Percentiles rank a stretch among this genome's conserved stretches.
phyloP scores from a whole-genome alignment of 129 eudicot species.

The Escallonia herrerae region DNA sequence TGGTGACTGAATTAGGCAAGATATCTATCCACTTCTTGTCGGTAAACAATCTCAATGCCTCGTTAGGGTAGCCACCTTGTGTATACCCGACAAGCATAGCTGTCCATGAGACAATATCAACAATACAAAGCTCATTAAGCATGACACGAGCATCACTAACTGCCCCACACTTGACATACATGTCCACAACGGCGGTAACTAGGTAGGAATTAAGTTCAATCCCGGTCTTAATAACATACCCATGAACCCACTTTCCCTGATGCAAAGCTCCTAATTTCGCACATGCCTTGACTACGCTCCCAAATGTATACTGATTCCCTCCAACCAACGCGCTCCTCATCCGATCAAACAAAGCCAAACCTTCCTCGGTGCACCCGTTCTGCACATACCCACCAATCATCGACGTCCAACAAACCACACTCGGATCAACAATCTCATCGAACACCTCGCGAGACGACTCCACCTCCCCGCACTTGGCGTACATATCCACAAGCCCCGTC shows the following conservation, averaged over 20 bases:
- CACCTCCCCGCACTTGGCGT: constrained; percentile 69
- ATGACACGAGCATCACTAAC: no score
- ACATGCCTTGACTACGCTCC: constrained; percentile 1
- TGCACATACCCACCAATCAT: constrained; percentile 40
- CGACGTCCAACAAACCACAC: constrained; percentile 88
- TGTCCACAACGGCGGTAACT: no score
- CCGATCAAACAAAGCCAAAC: constrained; percentile 11
- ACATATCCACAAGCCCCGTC: constrained; percentile 70
- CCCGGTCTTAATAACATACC: constrained; percentile 56
- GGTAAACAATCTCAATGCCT: no score
- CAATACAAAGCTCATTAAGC: no score
- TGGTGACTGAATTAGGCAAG: constrained; percentile 54
- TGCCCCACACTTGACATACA: no score
- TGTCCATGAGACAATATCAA: no score
- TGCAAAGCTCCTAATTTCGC: no score
- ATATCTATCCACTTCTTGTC: constrained; percentile 8
- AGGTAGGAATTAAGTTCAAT: no score
- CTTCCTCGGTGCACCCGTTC: constrained; percentile 11
- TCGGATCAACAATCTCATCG: constrained; percentile 46
- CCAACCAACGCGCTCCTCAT: no score
- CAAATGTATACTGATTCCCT: constrained; percentile 40
- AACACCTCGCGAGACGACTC: constrained; percentile 42
- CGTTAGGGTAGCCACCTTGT: neutral
- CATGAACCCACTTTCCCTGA: constrained; percentile 67
- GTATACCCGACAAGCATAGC: no score